Evolutionary conservation across 768 basidiomycete genomes (phyloP).

Genomic region (Mrakia blollopis): DNA sequence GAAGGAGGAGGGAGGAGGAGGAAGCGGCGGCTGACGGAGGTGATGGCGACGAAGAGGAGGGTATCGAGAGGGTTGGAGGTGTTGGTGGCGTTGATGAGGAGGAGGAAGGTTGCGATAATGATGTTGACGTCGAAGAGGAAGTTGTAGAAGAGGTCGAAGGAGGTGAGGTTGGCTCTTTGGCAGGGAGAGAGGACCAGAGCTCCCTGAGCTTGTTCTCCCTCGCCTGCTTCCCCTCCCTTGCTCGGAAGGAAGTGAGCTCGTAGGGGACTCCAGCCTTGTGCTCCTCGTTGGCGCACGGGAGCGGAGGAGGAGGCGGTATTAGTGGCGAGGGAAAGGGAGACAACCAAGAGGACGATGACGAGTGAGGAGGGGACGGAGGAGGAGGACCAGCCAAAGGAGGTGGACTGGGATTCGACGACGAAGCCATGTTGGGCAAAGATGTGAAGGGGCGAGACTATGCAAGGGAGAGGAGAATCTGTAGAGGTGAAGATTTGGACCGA

Average conservation of each 20-base stretch:
- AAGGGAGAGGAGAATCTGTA: background rate
- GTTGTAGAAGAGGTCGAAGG: conserved; percentile 37
- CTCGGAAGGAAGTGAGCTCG: conserved; percentile 42
- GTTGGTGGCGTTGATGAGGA: background rate
- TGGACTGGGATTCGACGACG: background rate
- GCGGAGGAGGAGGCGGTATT: background rate
- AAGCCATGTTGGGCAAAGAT: background rate
- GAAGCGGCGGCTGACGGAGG: background rate
- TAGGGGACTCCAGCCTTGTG: conserved; percentile 25
- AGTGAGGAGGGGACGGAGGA: background rate
- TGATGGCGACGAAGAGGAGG: background rate
- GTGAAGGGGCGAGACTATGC: background rate
- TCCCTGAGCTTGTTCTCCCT: conserved; percentile 41
- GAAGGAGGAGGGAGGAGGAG: conserved; percentile 4
- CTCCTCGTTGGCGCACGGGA: conserved; percentile 17
- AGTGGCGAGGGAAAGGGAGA: background rate
- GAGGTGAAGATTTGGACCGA: background rate
- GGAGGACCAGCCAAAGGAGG: background rate
- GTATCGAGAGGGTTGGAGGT: background rate
- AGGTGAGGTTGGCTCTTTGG: conserved; percentile 38
- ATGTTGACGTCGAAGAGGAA: background rate
- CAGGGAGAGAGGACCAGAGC: conserved; percentile 42
- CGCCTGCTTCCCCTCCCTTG: conserved; percentile 39
- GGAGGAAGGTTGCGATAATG: background rate
- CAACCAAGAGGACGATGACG: conserved; percentile 17